A percentile compares a stretch with the other conserved stretches of the same genome.
Evolutionary conservation across 2,329 filamentous ascomycete genomes (phyloP).

Genomic region (Grosmannia clavigera): DNA sequence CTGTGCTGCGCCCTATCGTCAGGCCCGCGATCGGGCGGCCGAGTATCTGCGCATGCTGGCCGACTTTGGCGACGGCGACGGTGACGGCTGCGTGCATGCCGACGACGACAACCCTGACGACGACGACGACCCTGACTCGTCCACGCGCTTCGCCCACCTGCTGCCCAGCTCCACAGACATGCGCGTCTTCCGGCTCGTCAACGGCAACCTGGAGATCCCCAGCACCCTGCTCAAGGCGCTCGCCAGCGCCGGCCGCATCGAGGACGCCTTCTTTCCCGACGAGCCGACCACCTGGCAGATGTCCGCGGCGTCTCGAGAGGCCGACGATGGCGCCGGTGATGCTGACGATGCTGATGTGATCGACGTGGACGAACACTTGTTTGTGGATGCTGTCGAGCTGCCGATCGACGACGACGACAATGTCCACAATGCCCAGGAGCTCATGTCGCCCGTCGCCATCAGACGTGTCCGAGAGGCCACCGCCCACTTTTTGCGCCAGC

Average conservation of each 20-base stretch:
- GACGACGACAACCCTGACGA: neutral
- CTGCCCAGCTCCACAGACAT: slow-evolving; percentile 4
- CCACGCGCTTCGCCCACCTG: neutral
- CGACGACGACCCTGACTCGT: neutral
- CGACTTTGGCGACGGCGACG: neutral
- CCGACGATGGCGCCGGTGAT: neutral
- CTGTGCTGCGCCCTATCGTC: slow-evolving; percentile 3
- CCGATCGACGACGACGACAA: neutral
- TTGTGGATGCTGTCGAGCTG: neutral
- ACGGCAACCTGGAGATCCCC: slow-evolving; percentile 10
- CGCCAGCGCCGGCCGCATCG: slow-evolving; percentile 6
- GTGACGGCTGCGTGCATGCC: neutral
- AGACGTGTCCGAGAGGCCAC: neutral
- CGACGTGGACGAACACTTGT: neutral
- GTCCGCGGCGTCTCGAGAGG: neutral
- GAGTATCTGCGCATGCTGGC: slow-evolving; percentile 5
- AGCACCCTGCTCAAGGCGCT: slow-evolving; percentile 9
- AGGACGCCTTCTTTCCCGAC: slow-evolving; percentile 9
- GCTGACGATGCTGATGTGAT: neutral
- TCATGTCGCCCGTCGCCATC: neutral
- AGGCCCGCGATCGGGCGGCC: neutral
- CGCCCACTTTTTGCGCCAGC: slow-evolving; percentile 1
- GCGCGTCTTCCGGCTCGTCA: slow-evolving; percentile 9
- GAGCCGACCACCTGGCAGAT: slow-evolving; percentile 5
- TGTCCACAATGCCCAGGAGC: neutral